A percentile compares a stretch with the other conserved stretches of the same genome.
These are phyloP conservation scores for Dactylonectria estremocensis DNA, from an alignment of 2,329 filamentous ascomycete species.

Conservation along the genomic window DNA sequence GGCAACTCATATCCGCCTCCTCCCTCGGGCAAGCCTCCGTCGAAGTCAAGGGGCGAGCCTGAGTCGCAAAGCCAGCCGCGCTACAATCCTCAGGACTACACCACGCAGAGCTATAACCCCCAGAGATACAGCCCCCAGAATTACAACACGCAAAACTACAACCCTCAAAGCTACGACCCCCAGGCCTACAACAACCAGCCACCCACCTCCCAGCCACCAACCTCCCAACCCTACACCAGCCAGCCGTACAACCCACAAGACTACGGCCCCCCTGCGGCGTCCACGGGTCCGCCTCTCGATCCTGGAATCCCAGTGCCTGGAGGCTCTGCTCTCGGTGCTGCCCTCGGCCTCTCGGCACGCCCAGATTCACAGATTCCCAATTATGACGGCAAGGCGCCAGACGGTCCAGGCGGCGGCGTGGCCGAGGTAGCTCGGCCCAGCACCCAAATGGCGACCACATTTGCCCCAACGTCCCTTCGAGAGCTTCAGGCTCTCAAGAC, in stretches of 20 bases:
- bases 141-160: slow-evolving; percentile 15
- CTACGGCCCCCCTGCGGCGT: slow-evolving; percentile 37
- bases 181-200: slow-evolving; percentile 17
- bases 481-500: slow-evolving; percentile 53
- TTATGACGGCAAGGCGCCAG: slow-evolving; percentile 19
- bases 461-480: slow-evolving; percentile 40
- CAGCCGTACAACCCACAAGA: slow-evolving; percentile 40
- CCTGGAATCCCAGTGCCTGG: slow-evolving; percentile 36
- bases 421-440: slow-evolving; percentile 29
- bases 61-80: slow-evolving; percentile 36
- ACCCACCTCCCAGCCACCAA: too few relatives aligned
- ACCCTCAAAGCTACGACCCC: slow-evolving; percentile 14
- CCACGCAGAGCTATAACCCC: slow-evolving; percentile 36
- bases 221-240: background rate
- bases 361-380: slow-evolving; percentile 43
- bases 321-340: slow-evolving; percentile 12
- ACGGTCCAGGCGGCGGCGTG: slow-evolving; percentile 38
- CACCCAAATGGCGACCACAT: slow-evolving; percentile 37
- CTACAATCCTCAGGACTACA: slow-evolving; percentile 40
- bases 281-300: slow-evolving; percentile 22
- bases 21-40: slow-evolving; percentile 6
- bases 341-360: slow-evolving; percentile 37
- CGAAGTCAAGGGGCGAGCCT: slow-evolving; percentile 26
- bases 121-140: slow-evolving; percentile 32
- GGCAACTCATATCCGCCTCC: slow-evolving; percentile 34